Percentiles rank a stretch among this genome's conserved stretches.
These are phyloP conservation scores for Houttuynia cordata DNA, from an alignment of 164 flowering plant species.

Conservation along the genomic window DNA sequence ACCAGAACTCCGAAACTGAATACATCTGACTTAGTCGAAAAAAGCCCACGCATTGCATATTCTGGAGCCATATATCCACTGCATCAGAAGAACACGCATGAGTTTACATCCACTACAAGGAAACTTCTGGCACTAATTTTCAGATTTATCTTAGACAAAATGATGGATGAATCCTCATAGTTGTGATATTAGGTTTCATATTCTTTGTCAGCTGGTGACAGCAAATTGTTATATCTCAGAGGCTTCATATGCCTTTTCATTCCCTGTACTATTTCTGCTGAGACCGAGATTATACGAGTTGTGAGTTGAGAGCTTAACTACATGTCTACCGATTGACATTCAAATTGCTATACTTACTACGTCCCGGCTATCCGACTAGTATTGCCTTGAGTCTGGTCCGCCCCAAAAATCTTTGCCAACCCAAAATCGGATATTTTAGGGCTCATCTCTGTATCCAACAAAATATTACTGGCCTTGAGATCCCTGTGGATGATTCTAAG, in stretches of 20 bases:
- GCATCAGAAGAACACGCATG: background rate
- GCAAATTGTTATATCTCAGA: no score
- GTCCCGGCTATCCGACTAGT: slow-evolving; percentile 26
- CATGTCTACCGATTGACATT: no score
- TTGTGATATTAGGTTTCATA: no score
- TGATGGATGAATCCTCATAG: no score
- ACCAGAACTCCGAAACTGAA: slow-evolving; percentile 10
- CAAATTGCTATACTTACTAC: slow-evolving; percentile 16
- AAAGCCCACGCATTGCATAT: slow-evolving; percentile 1
- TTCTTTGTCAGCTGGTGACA: no score
- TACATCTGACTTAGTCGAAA: background rate
- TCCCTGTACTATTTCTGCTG: background rate
- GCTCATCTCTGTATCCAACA: slow-evolving; percentile 19
- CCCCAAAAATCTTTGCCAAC: slow-evolving; percentile 17
- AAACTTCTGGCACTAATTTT: no score
- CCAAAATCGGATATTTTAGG: slow-evolving; percentile 34
- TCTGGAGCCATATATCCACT: slow-evolving; percentile 5
- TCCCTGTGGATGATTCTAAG: slow-evolving; percentile 19
- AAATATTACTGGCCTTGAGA: slow-evolving; percentile 23
- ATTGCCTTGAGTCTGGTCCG: slow-evolving; percentile 14
- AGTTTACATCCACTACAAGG: no score
- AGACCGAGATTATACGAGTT: no score
- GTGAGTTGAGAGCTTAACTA: no score
- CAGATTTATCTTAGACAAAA: no score
- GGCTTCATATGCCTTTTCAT: no score